Evolutionary conservation across 495 filamentous ascomycete species (phyloP), one percentile per base, ranked within the genome.

Genomic region (Bacidia rubella): DNA sequence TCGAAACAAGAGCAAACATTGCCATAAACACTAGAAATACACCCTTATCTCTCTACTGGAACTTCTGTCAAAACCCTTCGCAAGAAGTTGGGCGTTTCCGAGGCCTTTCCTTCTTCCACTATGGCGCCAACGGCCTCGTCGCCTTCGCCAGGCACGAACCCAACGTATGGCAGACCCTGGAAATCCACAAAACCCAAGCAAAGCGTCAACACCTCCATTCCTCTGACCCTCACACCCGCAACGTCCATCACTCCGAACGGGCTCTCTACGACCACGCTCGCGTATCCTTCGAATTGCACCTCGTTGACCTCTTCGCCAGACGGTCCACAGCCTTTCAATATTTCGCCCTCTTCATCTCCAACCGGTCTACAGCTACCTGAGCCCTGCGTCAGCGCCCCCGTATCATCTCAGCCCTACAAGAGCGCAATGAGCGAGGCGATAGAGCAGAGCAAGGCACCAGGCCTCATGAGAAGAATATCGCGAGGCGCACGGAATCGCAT

Each of bases 391-490:
- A 68, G 66, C 25, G 15, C 47, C 19, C 54, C 72, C 21, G 66
- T 71, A 5, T 62, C 61, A 23, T 65, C 46, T 52, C 54, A 63
- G 40, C 57, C 63, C 58, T 66, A 63, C 49, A 65, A 68, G n/a
- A 74, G 66, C 52, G 76, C 78, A n/a, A 70, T 76, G 62, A 66
- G 71, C 52, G 70, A 74, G 41, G 68, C 73, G 7, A 66, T 76
- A 24, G 47, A 50, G 27, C 68, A 66, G 22, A 68, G 58, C 66
- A 78, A 78, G 59, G 73, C 70, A 3, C 71, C 79, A 2, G 75
- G 80, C 23, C 61, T 87, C 50, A 81, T 86, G 56, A 73, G 83
- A 40, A 68, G 80, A 52, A 71, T 85, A 22, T 86, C 82, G 3
- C 70, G 74, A n/a, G 78, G 81, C 25, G 80, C 80, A 3, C 73